These are phyloP conservation scores for Leucocoprinus leucothites DNA, from an alignment of 768 basidiomycete species.

Conservation along the genomic window DNA sequence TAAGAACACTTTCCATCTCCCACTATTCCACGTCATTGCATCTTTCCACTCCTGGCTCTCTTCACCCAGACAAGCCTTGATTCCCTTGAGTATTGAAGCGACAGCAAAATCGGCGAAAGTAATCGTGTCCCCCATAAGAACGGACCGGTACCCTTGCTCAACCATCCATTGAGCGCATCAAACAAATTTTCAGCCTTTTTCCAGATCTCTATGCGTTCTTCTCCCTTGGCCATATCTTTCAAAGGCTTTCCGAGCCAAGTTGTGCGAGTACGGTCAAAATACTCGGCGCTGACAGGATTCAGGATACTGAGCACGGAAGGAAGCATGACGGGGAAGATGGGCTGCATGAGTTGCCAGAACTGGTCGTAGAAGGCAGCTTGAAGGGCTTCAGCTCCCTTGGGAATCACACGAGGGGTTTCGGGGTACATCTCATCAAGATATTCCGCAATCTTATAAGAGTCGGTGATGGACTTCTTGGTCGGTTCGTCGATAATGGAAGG, in stretches of 20 bases:
- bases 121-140: slow-evolving; percentile 9
- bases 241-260: neutral
- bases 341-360: slow-evolving; percentile 14
- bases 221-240: neutral
- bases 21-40: slow-evolving; percentile 18
- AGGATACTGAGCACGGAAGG: slow-evolving; percentile 3
- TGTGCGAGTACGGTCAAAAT: slow-evolving; percentile 5
- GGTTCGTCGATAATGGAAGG: slow-evolving; percentile 42
- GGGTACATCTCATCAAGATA: slow-evolving; percentile 45
- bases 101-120: slow-evolving; percentile 15
- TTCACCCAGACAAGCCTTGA: slow-evolving; percentile 15
- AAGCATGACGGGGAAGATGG: slow-evolving; percentile 8
- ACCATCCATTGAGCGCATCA: slow-evolving; percentile 9
- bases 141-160: neutral
- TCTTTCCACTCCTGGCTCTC: slow-evolving; percentile 20
- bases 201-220: slow-evolving; percentile 5
- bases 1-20: slow-evolving; percentile 17
- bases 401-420: slow-evolving; percentile 29
- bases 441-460: slow-evolving; percentile 37
- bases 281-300: slow-evolving; percentile 10
- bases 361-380: slow-evolving; percentile 24
- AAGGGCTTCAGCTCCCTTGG: slow-evolving; percentile 27
- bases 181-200: slow-evolving; percentile 1
- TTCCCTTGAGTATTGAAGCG: neutral
- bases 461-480: slow-evolving; percentile 28